These are phyloP conservation scores for Helenozyma rhizophorensis DNA, from an alignment of 805 yeast species.

Conservation along the genomic window DNA sequence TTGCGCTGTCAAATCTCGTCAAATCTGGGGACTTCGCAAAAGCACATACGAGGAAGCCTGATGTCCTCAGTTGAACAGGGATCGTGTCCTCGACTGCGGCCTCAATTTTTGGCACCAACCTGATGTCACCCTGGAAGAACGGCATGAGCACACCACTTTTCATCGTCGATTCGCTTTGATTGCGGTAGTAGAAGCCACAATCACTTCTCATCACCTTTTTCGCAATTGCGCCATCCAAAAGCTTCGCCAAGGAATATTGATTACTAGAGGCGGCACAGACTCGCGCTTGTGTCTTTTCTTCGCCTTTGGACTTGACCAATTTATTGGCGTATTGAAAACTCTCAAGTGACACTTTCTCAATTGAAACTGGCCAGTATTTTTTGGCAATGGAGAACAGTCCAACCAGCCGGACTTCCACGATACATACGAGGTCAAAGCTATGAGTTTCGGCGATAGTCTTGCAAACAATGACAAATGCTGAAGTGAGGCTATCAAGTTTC, in stretches of 20 bases:
- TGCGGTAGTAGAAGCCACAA: conserved; percentile 42
- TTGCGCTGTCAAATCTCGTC: no score
- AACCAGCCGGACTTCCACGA: conserved; percentile 48
- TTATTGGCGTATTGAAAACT: not conserved
- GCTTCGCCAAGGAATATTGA: conserved; percentile 5
- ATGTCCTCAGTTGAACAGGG: conserved; percentile 46
- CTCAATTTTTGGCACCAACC: conserved; percentile 16
- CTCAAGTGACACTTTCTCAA: not conserved
- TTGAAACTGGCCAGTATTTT: conserved; percentile 38
- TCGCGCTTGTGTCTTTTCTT: conserved; percentile 34
- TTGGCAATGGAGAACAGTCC: conserved; percentile 40
- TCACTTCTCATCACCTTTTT: conserved; percentile 46
- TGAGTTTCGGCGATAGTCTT: conserved; percentile 30
- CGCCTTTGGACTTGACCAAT: conserved; percentile 14
- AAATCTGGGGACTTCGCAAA: no score
- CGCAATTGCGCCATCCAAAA: conserved; percentile 37
- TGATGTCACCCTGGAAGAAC: conserved; percentile 34
- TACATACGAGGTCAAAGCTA: conserved; percentile 41
- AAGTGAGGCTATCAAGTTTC: conserved; percentile 36
- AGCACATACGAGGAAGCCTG: conserved; percentile 50
- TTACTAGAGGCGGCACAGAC: conserved; percentile 32
- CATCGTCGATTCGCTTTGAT: conserved; percentile 26
- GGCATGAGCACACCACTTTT: conserved; percentile 53
- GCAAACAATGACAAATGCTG: conserved; percentile 41
- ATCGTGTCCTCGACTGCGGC: conserved; percentile 16